Percentiles rank a stretch among this genome's conserved stretches.
Conservation (phyloP, 345 rosid species). For the Angophora floribunda region DNA sequence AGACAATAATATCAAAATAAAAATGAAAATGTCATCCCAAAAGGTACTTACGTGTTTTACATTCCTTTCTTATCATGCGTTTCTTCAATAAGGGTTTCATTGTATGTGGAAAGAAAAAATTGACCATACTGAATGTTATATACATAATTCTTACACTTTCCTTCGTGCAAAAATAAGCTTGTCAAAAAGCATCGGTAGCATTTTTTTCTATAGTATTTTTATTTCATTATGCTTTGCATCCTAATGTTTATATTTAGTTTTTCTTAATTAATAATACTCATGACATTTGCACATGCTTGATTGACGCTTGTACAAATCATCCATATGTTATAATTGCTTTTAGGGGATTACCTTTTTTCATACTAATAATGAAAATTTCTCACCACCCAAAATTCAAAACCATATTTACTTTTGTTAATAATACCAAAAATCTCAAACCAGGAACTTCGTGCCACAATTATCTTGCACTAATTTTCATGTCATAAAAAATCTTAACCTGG, state of each 20-base stretch:
- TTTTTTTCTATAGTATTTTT: neutral
- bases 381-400: too few species aligned
- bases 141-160: neutral
- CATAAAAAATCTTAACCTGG: too few species aligned
- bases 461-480: too few species aligned
- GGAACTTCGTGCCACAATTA: too few species aligned
- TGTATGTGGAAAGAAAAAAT: neutral
- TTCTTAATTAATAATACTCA: too few species aligned
- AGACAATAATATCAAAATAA: neutral
- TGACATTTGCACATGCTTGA: neutral
- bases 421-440: too few species aligned
- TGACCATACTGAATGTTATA: neutral
- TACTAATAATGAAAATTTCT: too few species aligned
- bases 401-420: too few species aligned
- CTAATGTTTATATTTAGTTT: neutral
- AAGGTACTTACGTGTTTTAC: neutral
- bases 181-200: neutral
- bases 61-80: neutral
- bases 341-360: too few species aligned
- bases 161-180: neutral
- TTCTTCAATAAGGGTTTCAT: neutral
- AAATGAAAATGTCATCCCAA: neutral
- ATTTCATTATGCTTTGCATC: neutral
- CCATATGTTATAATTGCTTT: neutral
- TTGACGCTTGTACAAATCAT: neutral